Evolutionary conservation across 1,139 yeast species (phyloP).

Genomic region (Tardiomyces depauwii): DNA sequence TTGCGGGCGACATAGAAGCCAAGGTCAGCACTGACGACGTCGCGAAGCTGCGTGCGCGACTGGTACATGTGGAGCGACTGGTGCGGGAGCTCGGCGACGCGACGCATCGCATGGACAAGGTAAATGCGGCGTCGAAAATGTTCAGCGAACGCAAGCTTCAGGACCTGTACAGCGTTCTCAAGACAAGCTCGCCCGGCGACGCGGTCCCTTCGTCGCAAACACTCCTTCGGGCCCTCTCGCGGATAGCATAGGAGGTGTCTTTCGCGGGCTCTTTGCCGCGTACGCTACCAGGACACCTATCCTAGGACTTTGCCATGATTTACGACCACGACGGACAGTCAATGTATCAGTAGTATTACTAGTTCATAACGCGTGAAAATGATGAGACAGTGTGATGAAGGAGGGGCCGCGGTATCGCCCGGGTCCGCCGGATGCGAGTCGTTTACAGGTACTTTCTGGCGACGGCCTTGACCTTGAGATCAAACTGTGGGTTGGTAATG

Average conservation of each 20-base stretch:
- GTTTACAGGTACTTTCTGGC: constrained; percentile 67
- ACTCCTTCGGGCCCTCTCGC: neutral
- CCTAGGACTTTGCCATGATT: no score
- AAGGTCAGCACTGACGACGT: neutral
- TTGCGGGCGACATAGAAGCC: neutral
- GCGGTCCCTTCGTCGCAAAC: neutral
- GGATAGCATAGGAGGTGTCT: no score
- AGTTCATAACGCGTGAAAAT: neutral
- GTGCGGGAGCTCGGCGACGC: neutral
- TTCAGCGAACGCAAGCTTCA: neutral
- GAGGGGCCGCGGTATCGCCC: neutral
- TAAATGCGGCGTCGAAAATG: neutral
- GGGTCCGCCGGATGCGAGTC: neutral
- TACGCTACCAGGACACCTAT: no score
- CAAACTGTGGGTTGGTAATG: constrained; percentile 66
- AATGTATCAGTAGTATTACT: no score
- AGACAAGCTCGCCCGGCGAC: neutral
- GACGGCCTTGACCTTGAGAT: constrained; percentile 54
- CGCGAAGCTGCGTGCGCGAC: neutral
- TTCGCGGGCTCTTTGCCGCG: no score
- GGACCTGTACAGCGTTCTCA: neutral
- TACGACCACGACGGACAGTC: no score
- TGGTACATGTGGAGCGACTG: neutral
- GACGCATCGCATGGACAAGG: neutral
- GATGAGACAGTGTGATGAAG: neutral